Evolutionary conservation across 257 asterid genomes (phyloP), one percentile per base, ranked within the genome.

Genomic region (Galeopsis tetrahit): DNA sequence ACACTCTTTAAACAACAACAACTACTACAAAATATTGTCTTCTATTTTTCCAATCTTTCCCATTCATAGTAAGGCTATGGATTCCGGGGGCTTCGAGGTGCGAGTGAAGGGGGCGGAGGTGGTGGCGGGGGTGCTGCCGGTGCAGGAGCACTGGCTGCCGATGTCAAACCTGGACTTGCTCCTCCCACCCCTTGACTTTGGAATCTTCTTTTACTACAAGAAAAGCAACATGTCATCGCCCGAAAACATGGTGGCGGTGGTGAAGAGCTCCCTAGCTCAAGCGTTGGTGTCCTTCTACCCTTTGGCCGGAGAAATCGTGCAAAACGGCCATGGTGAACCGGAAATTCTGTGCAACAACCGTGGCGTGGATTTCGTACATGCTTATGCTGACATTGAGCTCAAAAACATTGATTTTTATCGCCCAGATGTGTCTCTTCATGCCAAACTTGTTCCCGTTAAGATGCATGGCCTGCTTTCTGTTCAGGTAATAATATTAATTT

Each of bases 101-200:
- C 34, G 39, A 0, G 71, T 82, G 60, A 84, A 63, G 78, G 77
- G 76, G 75, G 48, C 75, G 0, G 89, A 85, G 80, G 89, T 83
- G 66, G 87, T 87, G 10, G 81, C 87, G 0, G 84, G 86, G 7
- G 68, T 65, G 73, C 72, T 80, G 33, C 90, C 89, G 11, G 31
- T 83, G 75, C 87, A 80, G 69, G 86, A 81, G 63, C 88, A 87
- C 78, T 77, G 83, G 85, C 64, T 87, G 69, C 82, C 87, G 43
- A 78, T 85, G 87, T 74, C 89, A 1, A 87, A 87, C 80, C 84
- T 85, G 3, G 93, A 87, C 66, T 69, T 87, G 63, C 90, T 87
- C 43, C 78, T 87, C 9, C 90, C 90, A 2, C 86, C 89, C 13
- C 85, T 87, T 3, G 87, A 83, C 66, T 65, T 85, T 33, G 86